Evolutionary conservation across 352 stramenopile genomes (phyloP).

Genomic region (Albugo candida): DNA sequence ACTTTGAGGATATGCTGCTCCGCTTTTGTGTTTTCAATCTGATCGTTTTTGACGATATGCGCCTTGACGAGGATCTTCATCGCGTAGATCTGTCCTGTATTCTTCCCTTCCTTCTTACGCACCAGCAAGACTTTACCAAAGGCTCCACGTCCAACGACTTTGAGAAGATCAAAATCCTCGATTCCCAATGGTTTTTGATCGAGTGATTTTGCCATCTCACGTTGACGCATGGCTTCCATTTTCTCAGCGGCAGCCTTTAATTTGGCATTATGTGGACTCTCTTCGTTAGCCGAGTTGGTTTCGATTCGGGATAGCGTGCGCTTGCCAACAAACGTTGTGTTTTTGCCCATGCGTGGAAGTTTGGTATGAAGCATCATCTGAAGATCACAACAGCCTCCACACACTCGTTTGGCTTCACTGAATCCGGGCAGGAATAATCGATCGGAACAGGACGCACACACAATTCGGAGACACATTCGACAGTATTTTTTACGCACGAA

Average conservation of each 20-base stretch:
- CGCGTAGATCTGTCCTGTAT: conserved; percentile 75
- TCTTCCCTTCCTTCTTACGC: conserved; percentile 80
- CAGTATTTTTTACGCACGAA: conserved; percentile 64
- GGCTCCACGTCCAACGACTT: conserved; percentile 87
- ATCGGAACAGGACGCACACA: conserved; percentile 74
- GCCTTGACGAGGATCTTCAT: conserved; percentile 91
- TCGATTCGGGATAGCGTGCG: neutral
- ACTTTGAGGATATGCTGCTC: conserved; percentile 82
- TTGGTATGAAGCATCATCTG: conserved; percentile 81
- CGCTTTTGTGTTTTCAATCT: conserved; percentile 85
- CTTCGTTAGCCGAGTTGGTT: neutral
- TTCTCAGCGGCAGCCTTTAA: conserved; percentile 36
- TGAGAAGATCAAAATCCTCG: conserved; percentile 89
- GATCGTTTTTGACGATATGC: conserved; percentile 84
- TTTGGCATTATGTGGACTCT: conserved; percentile 31
- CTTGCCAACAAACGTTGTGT: conserved; percentile 4
- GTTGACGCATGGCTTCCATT: conserved; percentile 63
- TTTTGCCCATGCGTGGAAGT: conserved; percentile 29
- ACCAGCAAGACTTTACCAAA: conserved; percentile 93
- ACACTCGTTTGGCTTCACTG: conserved; percentile 73
- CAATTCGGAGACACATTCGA: conserved; percentile 66
- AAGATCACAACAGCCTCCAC: conserved; percentile 64
- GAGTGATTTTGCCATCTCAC: conserved; percentile 47
- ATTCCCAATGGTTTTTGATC: conserved; percentile 60
- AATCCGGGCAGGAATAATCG: conserved; percentile 72